Conservation (phyloP, 2,329 filamentous ascomycete genomes). For the Pseudogymnoascus sp. region DNA sequence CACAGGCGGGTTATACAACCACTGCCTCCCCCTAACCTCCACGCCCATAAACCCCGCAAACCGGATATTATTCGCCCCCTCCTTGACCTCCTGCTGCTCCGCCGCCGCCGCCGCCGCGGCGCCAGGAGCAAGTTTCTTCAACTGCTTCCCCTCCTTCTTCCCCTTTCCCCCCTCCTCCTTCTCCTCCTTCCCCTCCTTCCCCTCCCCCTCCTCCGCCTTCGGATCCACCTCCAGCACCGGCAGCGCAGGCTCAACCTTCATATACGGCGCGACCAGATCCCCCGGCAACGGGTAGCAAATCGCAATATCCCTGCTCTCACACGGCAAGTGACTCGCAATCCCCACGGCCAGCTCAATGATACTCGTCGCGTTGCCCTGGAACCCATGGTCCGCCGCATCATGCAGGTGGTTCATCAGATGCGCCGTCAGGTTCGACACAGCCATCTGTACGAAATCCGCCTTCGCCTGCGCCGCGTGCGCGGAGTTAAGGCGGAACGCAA, state of each 20-base stretch:
- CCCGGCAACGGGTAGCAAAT: constrained; percentile 81
- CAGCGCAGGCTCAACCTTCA: constrained; percentile 71
- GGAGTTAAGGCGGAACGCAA: constrained; percentile 61
- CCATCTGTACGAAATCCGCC: constrained; percentile 57
- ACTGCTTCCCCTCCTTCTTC: constrained; percentile 10
- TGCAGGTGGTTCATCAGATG: constrained; percentile 65
- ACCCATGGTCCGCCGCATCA: constrained; percentile 67
- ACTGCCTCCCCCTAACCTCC: constrained; percentile 67
- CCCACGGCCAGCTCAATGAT: constrained; percentile 86
- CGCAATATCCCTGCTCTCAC: constrained; percentile 84
- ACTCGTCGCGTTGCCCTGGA: constrained; percentile 84
- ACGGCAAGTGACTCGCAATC: constrained; percentile 75
- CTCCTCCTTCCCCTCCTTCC: constrained; percentile 23
- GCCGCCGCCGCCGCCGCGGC: constrained; percentile 15
- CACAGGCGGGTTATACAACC: constrained; percentile 67
- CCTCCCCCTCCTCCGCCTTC: constrained; percentile 19
- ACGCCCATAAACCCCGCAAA: constrained; percentile 68
- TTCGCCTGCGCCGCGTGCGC: constrained; percentile 59
- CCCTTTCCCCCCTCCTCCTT: constrained; percentile 19
- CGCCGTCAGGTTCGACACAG: constrained; percentile 59
- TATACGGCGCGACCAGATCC: constrained; percentile 59
- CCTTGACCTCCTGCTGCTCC: constrained; percentile 21
- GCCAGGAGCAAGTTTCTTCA: neutral
- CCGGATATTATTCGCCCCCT: constrained; percentile 46
- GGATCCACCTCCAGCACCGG: constrained; percentile 44